phyloP scores from a whole-genome alignment of 2,329 filamentous ascomycete genomes.

The Aspergillus ustus region DNA sequence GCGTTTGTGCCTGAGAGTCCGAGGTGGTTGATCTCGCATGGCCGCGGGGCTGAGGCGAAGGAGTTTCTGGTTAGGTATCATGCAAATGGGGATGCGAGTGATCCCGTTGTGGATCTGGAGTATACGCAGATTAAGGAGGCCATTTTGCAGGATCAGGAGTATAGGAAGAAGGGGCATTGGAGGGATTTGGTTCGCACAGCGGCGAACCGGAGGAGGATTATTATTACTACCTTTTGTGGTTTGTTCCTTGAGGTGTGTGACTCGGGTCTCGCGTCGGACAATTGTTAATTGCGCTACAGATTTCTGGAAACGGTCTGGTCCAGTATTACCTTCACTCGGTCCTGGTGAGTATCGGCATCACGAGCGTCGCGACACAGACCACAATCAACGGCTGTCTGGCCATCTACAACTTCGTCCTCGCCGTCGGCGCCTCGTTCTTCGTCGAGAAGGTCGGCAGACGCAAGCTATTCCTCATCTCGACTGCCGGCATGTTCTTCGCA shows the following conservation, averaged over 20 bases:
- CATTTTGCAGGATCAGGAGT: constrained; percentile 1
- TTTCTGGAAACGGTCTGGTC: constrained; percentile 1
- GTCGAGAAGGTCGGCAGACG: constrained; percentile 4
- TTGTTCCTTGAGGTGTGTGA: constrained; percentile 1
- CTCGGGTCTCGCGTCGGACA: too few species aligned
- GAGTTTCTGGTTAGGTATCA: constrained; percentile 3
- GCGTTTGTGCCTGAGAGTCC: constrained; percentile 6
- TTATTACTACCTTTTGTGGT: constrained; percentile 6
- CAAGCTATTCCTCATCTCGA: constrained; percentile 7
- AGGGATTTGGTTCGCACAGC: not conserved
- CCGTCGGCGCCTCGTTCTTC: constrained; percentile 2
- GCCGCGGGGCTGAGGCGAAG: not conserved
- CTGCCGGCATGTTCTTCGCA: not conserved
- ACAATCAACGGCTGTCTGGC: constrained; percentile 8
- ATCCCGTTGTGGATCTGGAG: not conserved
- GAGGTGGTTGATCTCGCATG: constrained; percentile 4
- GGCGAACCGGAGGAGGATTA: not conserved
- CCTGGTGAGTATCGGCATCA: constrained; percentile 2
- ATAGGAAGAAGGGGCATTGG: not conserved
- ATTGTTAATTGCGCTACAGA: not conserved
- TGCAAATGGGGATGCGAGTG: not conserved
- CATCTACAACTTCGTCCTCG: constrained; percentile 7
- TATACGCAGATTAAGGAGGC: constrained; percentile 5
- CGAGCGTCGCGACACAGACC: not conserved
- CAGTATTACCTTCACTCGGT: constrained; percentile 1